Conservation (phyloP, 176 grass and related monocot species). For the Juncus inflexus region DNA sequence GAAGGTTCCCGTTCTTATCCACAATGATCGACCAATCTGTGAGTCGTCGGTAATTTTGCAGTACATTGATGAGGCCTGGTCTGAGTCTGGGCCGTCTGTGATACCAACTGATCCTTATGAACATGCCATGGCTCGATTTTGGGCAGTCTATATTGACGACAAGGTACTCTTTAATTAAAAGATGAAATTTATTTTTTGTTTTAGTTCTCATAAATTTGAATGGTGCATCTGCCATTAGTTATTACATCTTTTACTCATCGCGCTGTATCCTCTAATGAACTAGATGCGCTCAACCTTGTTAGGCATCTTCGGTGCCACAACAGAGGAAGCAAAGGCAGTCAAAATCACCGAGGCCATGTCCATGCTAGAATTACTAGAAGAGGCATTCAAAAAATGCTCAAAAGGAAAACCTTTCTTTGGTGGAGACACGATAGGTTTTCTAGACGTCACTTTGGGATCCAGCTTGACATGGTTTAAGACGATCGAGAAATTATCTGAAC, state of each 20-base stretch:
- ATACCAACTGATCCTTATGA: slow-evolving; percentile 20
- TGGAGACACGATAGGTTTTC: slow-evolving; percentile 24
- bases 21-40: slow-evolving; percentile 7
- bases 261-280: not conserved
- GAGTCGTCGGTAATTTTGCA: slow-evolving; percentile 28
- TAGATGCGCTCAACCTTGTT: slow-evolving; percentile 20
- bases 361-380: not conserved
- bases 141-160: slow-evolving; percentile 45
- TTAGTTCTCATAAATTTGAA: not conserved
- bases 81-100: not conserved
- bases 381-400: slow-evolving; percentile 19
- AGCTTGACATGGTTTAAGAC: slow-evolving; percentile 36
- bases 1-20: slow-evolving; percentile 29
- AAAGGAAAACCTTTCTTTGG: slow-evolving; percentile 7
- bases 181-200: not conserved
- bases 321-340: slow-evolving; percentile 12
- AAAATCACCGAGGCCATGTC: not conserved
- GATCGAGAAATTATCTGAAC: slow-evolving; percentile 26
- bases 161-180: slow-evolving; percentile 22
- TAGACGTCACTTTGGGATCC: slow-evolving; percentile 39
- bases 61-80: slow-evolving; percentile 27
- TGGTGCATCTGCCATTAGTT: not conserved
- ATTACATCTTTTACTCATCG: not conserved
- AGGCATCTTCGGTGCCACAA: slow-evolving; percentile 20
- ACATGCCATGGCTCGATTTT: slow-evolving; percentile 31